Evolutionary conservation across 2,329 filamentous ascomycete species (phyloP).

Genomic region (Akanthomyces muscarius): DNA sequence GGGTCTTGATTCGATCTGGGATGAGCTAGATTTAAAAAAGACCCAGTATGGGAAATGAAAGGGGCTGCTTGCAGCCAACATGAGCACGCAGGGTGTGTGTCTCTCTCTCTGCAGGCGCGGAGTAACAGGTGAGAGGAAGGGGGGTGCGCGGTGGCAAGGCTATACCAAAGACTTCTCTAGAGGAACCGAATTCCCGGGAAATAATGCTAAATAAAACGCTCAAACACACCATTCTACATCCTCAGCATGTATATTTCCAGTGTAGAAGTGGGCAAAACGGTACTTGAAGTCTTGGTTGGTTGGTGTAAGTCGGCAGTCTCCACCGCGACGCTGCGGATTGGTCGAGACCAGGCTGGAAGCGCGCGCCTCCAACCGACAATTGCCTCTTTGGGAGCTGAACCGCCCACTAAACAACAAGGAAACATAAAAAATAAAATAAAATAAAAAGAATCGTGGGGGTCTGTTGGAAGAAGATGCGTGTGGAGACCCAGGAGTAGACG

Average conservation of each 20-base stretch:
- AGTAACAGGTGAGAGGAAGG: not conserved
- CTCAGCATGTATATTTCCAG: not conserved
- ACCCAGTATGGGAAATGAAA: conserved; percentile 14
- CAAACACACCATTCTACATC: not conserved
- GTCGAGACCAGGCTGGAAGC: not conserved
- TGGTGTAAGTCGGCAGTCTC: conserved; percentile 2
- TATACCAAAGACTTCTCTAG: not conserved
- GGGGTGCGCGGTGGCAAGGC: not conserved
- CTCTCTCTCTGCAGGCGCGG: not conserved
- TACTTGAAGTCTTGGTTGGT: not conserved
- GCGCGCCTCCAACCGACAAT: conserved; percentile 12
- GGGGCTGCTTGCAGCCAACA: conserved; percentile 4
- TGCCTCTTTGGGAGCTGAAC: conserved; percentile 3
- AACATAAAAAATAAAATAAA: not conserved
- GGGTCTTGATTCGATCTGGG: not conserved
- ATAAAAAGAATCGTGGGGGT: not conserved
- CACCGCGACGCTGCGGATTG: conserved; percentile 2
- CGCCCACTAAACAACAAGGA: too few relatives aligned
- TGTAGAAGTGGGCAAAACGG: not conserved
- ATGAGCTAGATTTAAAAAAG: too few relatives aligned
- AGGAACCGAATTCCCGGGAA: not conserved
- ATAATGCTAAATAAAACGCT: not conserved
- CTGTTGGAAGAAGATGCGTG: too few relatives aligned
- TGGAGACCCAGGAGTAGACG: not conserved
- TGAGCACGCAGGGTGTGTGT: not conserved